Evolutionary conservation across 2,329 filamentous ascomycete species (phyloP).

Genomic region (Hymenoscyphus scutula): DNA sequence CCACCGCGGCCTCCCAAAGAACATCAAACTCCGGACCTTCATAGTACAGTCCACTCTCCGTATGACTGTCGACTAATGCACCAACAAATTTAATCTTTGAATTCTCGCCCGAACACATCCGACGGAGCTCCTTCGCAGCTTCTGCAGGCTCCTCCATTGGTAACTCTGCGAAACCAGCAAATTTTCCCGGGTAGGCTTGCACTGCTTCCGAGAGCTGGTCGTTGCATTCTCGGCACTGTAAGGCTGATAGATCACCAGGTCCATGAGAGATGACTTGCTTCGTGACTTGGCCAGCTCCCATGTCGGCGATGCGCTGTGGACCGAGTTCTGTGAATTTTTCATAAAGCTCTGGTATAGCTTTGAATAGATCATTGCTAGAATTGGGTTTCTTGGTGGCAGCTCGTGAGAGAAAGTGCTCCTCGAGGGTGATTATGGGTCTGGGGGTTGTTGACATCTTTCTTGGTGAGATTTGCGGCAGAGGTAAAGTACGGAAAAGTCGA

Average conservation of each 20-base stretch:
- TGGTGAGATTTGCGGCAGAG: too few relatives aligned
- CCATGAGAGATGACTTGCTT: slow-evolving; percentile 37
- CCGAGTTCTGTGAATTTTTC: slow-evolving; percentile 23
- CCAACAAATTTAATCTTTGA: slow-evolving; percentile 44
- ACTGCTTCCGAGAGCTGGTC: slow-evolving; percentile 37
- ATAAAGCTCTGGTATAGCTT: slow-evolving; percentile 31
- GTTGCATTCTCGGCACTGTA: slow-evolving; percentile 32
- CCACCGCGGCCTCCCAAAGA: slow-evolving; percentile 36
- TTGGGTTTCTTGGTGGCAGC: slow-evolving; percentile 13
- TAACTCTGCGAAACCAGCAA: slow-evolving; percentile 44
- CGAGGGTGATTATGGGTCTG: slow-evolving; percentile 41
- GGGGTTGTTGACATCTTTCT: background rate
- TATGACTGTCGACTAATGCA: slow-evolving; percentile 45
- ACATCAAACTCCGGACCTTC: slow-evolving; percentile 44
- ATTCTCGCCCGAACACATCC: slow-evolving; percentile 39
- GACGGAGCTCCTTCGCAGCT: slow-evolving; percentile 38
- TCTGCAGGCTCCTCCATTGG: slow-evolving; percentile 40
- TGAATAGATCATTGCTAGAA: slow-evolving; percentile 20
- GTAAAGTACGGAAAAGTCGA: too few relatives aligned
- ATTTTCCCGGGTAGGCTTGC: slow-evolving; percentile 37
- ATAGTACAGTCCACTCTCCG: slow-evolving; percentile 40
- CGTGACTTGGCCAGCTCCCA: slow-evolving; percentile 29
- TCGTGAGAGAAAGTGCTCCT: slow-evolving; percentile 39
- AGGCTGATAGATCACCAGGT: slow-evolving; percentile 17
- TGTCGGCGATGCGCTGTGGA: slow-evolving; percentile 27